Evolutionary conservation across 306 rosid species (phyloP).

Genomic region (Arachis stenosperma): DNA sequence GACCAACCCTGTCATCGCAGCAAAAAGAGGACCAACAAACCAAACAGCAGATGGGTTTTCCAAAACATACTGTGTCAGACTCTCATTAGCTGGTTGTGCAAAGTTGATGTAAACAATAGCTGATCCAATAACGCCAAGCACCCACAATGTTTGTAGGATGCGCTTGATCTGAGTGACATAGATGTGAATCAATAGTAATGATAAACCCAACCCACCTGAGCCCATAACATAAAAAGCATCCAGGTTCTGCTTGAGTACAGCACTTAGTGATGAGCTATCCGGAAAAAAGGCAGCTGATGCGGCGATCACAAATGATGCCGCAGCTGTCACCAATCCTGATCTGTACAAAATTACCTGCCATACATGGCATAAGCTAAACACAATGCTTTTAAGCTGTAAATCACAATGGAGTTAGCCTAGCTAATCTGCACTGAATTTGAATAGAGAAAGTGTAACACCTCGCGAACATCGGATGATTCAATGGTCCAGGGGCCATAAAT

Average conservation of each 20-base stretch:
- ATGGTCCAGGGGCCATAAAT: slow-evolving; percentile 89
- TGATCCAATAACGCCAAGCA: slow-evolving; percentile 77
- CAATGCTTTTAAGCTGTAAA: slow-evolving; percentile 3
- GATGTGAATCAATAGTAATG: slow-evolving; percentile 77
- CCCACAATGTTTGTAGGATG: slow-evolving; percentile 83
- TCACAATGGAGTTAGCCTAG: slow-evolving; percentile 5
- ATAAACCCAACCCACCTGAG: slow-evolving; percentile 76
- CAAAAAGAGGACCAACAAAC: slow-evolving; percentile 92
- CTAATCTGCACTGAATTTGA: slow-evolving; percentile 7
- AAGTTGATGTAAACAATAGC: slow-evolving; percentile 55
- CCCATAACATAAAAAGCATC: slow-evolving; percentile 64
- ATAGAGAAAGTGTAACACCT: slow-evolving; percentile 45
- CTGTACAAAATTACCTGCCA: slow-evolving; percentile 81
- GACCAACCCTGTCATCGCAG: slow-evolving; percentile 88
- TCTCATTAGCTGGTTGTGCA: slow-evolving; percentile 69
- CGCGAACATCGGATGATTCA: slow-evolving; percentile 72
- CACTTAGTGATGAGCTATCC: slow-evolving; percentile 39
- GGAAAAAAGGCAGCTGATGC: slow-evolving; percentile 75
- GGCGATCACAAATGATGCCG: slow-evolving; percentile 69
- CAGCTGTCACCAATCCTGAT: slow-evolving; percentile 80
- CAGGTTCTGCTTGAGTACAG: slow-evolving; percentile 53
- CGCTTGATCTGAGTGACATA: slow-evolving; percentile 87
- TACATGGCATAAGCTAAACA: slow-evolving; percentile 28
- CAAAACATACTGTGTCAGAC: slow-evolving; percentile 60
- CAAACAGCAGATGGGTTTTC: slow-evolving; percentile 66